Percentiles rank a stretch among this genome's conserved stretches.
Evolutionary conservation across 2,329 filamentous ascomycete species (phyloP).

Genomic region (Cladosporium sp.): DNA sequence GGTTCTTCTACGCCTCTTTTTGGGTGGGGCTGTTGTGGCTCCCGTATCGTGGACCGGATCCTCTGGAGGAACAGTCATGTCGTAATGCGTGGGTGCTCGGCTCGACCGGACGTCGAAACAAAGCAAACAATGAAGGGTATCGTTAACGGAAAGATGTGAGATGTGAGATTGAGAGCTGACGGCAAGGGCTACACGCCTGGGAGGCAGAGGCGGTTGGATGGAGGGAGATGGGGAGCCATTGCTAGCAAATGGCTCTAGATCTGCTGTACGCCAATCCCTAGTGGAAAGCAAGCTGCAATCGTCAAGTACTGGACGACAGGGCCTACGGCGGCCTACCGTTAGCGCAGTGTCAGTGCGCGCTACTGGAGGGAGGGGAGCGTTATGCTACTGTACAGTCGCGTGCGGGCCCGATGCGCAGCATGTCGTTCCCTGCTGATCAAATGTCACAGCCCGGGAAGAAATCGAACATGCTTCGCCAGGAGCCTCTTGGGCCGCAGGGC

Average conservation of each 20-base stretch:
- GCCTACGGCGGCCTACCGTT: slow-evolving; percentile 5
- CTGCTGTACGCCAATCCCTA: slow-evolving; percentile 7
- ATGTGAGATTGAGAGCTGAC: no score
- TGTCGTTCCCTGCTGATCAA: no score
- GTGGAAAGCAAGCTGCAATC: slow-evolving; percentile 7
- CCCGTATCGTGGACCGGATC: neutral
- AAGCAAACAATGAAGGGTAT: neutral
- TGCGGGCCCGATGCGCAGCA: neutral
- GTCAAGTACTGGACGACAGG: slow-evolving; percentile 8
- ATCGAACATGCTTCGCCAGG: neutral
- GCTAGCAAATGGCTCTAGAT: slow-evolving; percentile 8
- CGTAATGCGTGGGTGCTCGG: neutral
- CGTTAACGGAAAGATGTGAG: neutral
- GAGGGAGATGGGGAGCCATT: neutral
- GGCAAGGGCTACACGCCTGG: no score
- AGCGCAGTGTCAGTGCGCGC: neutral
- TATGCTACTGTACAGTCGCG: neutral
- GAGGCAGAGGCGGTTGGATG: neutral
- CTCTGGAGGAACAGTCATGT: slow-evolving; percentile 1
- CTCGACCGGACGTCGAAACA: no score
- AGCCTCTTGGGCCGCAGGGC: neutral
- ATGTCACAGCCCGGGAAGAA: no score
- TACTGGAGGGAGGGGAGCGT: slow-evolving; percentile 3
- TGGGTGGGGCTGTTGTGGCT: slow-evolving; percentile 26
- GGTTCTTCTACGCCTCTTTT: slow-evolving; percentile 76